These are phyloP conservation scores for Nitzschia putrida DNA, from an alignment of 108 stramenopile genomes.

Conservation along the genomic window DNA sequence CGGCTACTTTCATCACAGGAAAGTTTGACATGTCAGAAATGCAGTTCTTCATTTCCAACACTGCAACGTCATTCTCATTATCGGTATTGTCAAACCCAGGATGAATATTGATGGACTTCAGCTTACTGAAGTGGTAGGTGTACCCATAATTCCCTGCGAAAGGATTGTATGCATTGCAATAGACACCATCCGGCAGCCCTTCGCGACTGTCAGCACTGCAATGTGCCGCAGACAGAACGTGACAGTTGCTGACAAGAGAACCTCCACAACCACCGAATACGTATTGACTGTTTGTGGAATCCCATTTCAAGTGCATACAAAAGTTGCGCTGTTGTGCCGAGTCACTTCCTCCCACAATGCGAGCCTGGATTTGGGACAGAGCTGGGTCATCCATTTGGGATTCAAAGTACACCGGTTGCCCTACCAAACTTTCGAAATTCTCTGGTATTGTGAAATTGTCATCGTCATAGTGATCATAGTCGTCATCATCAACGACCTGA, in stretches of 20 bases:
- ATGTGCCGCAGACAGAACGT: conserved; percentile 53
- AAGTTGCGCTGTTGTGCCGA: conserved; percentile 15
- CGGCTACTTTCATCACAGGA: conserved; percentile 33
- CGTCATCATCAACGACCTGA: too few relatives aligned
- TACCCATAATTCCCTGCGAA: conserved; percentile 19
- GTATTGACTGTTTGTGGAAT: conserved; percentile 2
- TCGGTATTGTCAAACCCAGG: conserved; percentile 11
- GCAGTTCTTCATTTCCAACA: conserved; percentile 28
- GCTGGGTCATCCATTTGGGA: conserved; percentile 6
- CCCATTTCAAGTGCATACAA: conserved; percentile 24
- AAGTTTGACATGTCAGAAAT: conserved; percentile 4
- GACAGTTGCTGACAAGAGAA: conserved; percentile 43
- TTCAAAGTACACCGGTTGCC: conserved; percentile 17
- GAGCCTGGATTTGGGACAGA: background rate
- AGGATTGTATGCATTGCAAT: conserved; percentile 36
- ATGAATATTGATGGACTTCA: conserved; percentile 15
- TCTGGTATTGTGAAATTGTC: background rate
- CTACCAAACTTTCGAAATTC: background rate
- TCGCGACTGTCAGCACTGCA: conserved; percentile 29
- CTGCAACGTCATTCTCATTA: conserved; percentile 41
- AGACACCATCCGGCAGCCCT: conserved; percentile 22
- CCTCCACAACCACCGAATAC: conserved; percentile 45
- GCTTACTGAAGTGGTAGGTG: conserved; percentile 21
- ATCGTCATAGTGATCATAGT: too few relatives aligned
- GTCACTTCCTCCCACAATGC: conserved; percentile 17